Percentiles rank a stretch among this genome's conserved stretches.
Evolutionary conservation across 345 rosid genomes (phyloP).

Genomic region (Rhodamnia argentea): DNA sequence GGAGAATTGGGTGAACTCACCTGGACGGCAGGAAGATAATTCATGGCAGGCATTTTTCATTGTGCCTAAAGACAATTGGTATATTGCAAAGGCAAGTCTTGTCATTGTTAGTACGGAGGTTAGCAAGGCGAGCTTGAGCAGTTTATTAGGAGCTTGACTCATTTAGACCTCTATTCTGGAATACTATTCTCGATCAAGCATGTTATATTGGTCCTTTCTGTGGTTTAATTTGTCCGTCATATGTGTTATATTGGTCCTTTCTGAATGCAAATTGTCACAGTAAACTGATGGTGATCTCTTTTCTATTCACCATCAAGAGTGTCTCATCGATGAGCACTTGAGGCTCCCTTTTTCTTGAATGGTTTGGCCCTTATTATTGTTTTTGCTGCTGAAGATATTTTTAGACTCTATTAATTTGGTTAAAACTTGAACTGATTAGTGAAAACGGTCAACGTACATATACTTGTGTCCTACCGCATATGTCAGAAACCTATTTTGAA

Average conservation of each 20-base stretch:
- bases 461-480: not conserved
- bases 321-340: not conserved
- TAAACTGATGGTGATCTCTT: not conserved
- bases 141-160: not conserved
- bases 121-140: not conserved
- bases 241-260: not conserved
- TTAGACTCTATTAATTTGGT: not conserved
- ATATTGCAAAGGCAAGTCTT: slow-evolving; percentile 54
- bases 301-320: not conserved
- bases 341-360: not conserved
- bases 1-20: slow-evolving; percentile 90
- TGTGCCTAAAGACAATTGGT: slow-evolving; percentile 76
- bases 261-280: not conserved
- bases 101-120: not conserved
- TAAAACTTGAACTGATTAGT: not conserved
- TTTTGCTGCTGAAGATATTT: not conserved
- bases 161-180: not conserved
- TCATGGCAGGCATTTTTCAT: slow-evolving; percentile 92
- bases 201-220: not conserved
- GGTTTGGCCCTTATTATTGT: not conserved
- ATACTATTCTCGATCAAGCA: not conserved
- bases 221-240: not conserved
- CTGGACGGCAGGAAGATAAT: slow-evolving; percentile 84
- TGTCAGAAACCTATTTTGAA: not conserved
- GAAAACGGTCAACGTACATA: not conserved